Evolutionary conservation across 257 asterid genomes (phyloP), one percentile per base, ranked within the genome.

Genomic region (Solanum arcanum): DNA sequence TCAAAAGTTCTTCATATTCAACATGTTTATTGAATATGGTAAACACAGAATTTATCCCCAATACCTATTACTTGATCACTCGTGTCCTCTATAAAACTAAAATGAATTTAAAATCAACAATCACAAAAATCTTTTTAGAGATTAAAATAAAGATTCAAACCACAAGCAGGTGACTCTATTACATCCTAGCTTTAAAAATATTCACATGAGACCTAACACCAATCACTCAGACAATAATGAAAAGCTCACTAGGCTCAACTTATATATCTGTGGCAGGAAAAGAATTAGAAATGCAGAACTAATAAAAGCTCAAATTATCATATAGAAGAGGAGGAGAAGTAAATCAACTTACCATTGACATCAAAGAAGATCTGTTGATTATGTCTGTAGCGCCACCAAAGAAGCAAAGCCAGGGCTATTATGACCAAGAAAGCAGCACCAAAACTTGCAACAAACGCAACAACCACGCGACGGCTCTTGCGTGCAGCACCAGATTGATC

Each of bases 351-450:
- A 97, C 99, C 99, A 77, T 96, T 95, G 44, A 96, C 95, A 85
- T 97, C 99, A 73, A 97, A 97, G 94, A 95, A 96, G 83, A 97
- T 95, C 92, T 97, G 99, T 92, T 94, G 94, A 90, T 96, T 96
- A 84, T 88, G 94, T 85, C 96, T 91, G 88, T 94, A 93, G 62
- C 96, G 94, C 97, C 94, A 92, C 99, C 98, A 96, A 44, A 94
- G 86, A 29, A 94, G 90, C 90, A 92, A 90, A 80, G 96, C 98
- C 69, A 91, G 73, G 5, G 91, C 66, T 10, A 90, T 13, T 25
- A 94, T 81, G 80, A 92, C 27, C 31, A 92, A 41, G 84, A 95
- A 92, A 84, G 92, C 94, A 35, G 93, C 94, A 86, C 93, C 92
- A 70, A 92, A 94, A 90, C 99, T 94, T 35, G 93, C 94, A 39